phyloP scores from a whole-genome alignment of 495 filamentous ascomycete genomes.

The Massariosphaeria phaeospora region DNA sequence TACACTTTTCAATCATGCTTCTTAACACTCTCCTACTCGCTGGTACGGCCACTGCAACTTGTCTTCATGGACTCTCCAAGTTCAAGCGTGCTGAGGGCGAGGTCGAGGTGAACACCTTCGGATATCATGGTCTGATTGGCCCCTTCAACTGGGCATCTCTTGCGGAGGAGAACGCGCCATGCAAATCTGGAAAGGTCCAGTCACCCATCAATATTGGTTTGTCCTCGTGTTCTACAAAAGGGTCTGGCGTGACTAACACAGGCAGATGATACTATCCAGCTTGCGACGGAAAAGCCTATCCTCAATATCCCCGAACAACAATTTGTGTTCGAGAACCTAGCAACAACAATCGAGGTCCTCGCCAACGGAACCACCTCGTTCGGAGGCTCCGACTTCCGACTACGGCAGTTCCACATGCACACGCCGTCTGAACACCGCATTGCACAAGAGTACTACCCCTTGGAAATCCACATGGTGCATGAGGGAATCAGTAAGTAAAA shows the following conservation, averaged over 20 bases:
- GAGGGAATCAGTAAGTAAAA: slow-evolving; percentile 43
- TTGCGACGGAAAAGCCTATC: slow-evolving; percentile 37
- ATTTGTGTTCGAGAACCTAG: slow-evolving; percentile 55
- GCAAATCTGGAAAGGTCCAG: slow-evolving; percentile 53
- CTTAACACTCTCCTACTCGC: slow-evolving; percentile 18
- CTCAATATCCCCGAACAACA: slow-evolving; percentile 43
- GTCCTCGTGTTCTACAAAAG: not conserved
- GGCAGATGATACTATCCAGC: slow-evolving; percentile 31
- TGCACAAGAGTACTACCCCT: slow-evolving; percentile 49
- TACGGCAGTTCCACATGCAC: slow-evolving; percentile 68
- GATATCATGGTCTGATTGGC: slow-evolving; percentile 50
- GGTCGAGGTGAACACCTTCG: slow-evolving; percentile 39
- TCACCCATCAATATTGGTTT: slow-evolving; percentile 59
- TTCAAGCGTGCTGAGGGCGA: slow-evolving; percentile 20
- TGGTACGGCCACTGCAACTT: slow-evolving; percentile 27
- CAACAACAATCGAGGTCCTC: slow-evolving; percentile 54
- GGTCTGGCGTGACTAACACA: not conserved
- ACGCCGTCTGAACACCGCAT: slow-evolving; percentile 64
- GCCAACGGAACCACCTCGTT: slow-evolving; percentile 42
- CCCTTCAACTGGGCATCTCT: slow-evolving; percentile 58
- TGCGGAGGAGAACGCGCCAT: slow-evolving; percentile 44
- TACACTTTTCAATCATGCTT: slow-evolving; percentile 15
- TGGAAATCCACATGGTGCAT: slow-evolving; percentile 67
- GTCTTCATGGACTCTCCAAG: slow-evolving; percentile 23
- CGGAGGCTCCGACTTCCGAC: slow-evolving; percentile 45